These are phyloP conservation scores for Wickerhamomyces canadensis DNA, from an alignment of 805 yeast genomes.

Conservation along the genomic window DNA sequence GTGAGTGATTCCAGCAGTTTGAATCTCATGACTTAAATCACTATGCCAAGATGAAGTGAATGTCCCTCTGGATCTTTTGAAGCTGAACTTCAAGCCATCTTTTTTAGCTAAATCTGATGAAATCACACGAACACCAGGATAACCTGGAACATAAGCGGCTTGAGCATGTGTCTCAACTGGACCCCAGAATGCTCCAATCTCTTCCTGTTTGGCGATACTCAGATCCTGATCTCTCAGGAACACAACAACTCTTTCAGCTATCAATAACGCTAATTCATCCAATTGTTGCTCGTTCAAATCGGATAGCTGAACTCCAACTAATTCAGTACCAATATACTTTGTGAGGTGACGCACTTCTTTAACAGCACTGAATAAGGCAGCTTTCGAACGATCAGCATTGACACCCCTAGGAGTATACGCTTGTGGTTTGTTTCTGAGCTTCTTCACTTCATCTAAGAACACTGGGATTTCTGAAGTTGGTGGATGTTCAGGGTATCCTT, in stretches of 20 bases:
- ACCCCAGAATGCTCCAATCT: neutral
- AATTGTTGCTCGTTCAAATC: slow-evolving; percentile 36
- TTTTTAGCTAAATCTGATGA: slow-evolving; percentile 26
- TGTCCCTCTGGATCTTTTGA: slow-evolving; percentile 16
- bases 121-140: slow-evolving; percentile 34
- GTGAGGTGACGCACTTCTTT: slow-evolving; percentile 36
- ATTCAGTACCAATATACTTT: slow-evolving; percentile 41
- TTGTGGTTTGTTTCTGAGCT: slow-evolving; percentile 27
- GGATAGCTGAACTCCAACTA: slow-evolving; percentile 38
- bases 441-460: slow-evolving; percentile 33
- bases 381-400: slow-evolving; percentile 35
- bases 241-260: slow-evolving; percentile 45
- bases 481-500: slow-evolving; percentile 35
- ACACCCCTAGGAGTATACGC: slow-evolving; percentile 28
- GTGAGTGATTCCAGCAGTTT: slow-evolving; percentile 49
- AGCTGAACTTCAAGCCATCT: slow-evolving; percentile 10
- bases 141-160: slow-evolving; percentile 24
- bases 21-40: slow-evolving; percentile 48
- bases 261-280: slow-evolving; percentile 40
- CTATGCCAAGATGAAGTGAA: slow-evolving; percentile 37
- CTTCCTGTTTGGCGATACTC: slow-evolving; percentile 32
- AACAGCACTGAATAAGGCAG: slow-evolving; percentile 33
- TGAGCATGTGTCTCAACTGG: slow-evolving; percentile 33
- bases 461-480: slow-evolving; percentile 25
- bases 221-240: slow-evolving; percentile 44